phyloP scores from a whole-genome alignment of 2,329 filamentous ascomycete genomes.

The Botrytis medusae region DNA sequence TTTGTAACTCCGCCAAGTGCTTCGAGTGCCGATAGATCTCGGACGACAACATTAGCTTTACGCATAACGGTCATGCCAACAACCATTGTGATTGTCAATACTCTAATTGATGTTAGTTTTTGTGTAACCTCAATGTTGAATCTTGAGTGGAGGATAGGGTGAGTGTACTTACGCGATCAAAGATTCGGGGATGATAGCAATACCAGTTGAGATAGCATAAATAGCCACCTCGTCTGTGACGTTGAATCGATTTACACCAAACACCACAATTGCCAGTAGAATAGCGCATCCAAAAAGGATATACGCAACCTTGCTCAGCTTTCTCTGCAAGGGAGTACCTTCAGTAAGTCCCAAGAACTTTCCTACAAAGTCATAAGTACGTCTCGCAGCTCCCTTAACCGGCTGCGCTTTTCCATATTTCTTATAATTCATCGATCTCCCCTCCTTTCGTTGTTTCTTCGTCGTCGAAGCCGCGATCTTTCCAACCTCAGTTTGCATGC shows the following conservation, averaged over 20 bases:
- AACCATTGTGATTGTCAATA: conserved; percentile 67
- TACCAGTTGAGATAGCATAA: conserved; percentile 40
- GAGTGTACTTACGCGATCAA: conserved; percentile 43
- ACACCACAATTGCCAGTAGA: conserved; percentile 43
- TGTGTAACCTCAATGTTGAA: conserved; percentile 33
- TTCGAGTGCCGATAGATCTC: conserved; percentile 56
- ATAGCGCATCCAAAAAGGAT: conserved; percentile 59
- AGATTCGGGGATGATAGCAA: conserved; percentile 63
- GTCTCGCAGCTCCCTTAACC: conserved; percentile 51
- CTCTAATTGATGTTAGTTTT: conserved; percentile 44
- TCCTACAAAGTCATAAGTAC: conserved; percentile 49
- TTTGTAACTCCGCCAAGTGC: conserved; percentile 60
- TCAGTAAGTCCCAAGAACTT: conserved; percentile 59
- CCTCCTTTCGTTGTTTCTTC: conserved; percentile 54
- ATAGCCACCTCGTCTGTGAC: conserved; percentile 36
- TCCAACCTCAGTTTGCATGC: conserved; percentile 58
- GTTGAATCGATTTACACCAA: conserved; percentile 45
- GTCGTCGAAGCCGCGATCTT: conserved; percentile 52
- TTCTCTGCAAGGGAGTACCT: conserved; percentile 65
- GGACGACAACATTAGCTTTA: conserved; percentile 56
- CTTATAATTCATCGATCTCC: conserved; percentile 46
- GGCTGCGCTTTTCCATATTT: conserved; percentile 48
- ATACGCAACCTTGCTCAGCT: conserved; percentile 63
- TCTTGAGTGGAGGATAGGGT: not conserved
- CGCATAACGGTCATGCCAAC: conserved; percentile 61